Evolutionary conservation across 805 yeast genomes (phyloP).

Genomic region (Wickerhamomyces bisporus): DNA sequence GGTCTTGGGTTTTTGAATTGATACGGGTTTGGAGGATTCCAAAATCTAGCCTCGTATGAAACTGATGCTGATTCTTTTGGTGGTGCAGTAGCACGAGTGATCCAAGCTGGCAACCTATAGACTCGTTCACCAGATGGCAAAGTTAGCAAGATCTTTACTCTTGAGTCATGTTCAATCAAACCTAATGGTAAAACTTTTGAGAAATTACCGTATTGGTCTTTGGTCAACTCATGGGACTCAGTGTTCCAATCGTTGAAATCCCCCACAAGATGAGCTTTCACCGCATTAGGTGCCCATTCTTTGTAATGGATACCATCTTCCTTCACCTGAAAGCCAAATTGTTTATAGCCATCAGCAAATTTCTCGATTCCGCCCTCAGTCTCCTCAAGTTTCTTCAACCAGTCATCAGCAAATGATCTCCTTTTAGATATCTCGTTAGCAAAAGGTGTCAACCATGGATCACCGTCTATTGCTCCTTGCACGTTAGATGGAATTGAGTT

Average conservation of each 20-base stretch:
- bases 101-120: constrained; percentile 89
- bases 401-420: constrained; percentile 57
- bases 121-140: constrained; percentile 64
- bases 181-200: constrained; percentile 52
- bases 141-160: constrained; percentile 64
- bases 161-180: constrained; percentile 78
- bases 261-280: constrained; percentile 72
- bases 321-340: constrained; percentile 72
- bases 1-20: constrained; percentile 66
- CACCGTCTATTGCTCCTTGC: constrained; percentile 58
- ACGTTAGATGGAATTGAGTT: constrained; percentile 12
- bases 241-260: constrained; percentile 87
- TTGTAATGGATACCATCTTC: constrained; percentile 47
- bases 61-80: constrained; percentile 42
- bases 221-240: constrained; percentile 46
- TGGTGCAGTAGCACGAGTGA: constrained; percentile 74
- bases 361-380: constrained; percentile 60
- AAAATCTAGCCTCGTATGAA: constrained; percentile 80
- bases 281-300: constrained; percentile 92
- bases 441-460: constrained; percentile 85
- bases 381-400: constrained; percentile 50
- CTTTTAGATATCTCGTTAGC: constrained; percentile 64
- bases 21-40: constrained; percentile 63
- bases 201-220: constrained; percentile 72
- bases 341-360: constrained; percentile 72